phyloP scores from a whole-genome alignment of 192 early-diverging fungal genomes.

The Rhizoclosmatium globosum region DNA sequence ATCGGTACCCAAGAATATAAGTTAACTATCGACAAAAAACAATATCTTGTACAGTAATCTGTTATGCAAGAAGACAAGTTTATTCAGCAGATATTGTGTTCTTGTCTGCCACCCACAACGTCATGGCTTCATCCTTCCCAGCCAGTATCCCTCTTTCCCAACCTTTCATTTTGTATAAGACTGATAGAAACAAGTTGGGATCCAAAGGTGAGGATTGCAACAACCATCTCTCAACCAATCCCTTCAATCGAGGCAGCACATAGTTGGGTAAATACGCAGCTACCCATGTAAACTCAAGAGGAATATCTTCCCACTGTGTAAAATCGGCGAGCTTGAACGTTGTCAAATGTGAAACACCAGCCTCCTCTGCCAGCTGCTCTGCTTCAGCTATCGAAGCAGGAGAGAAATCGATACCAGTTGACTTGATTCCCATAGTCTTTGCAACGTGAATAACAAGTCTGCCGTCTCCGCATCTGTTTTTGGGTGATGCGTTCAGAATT shows the following conservation, averaged over 20 bases:
- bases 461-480: slow-evolving; percentile 1
- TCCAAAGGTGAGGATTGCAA: neutral
- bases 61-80: too few species aligned
- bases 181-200: slow-evolving; percentile 3
- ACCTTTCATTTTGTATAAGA: slow-evolving; percentile 21
- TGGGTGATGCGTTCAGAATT: neutral
- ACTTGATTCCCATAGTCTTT: neutral
- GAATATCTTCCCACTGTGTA: slow-evolving; percentile 6
- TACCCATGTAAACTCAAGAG: slow-evolving; percentile 6
- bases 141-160: neutral
- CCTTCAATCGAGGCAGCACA: neutral
- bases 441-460: slow-evolving; percentile 9
- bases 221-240: slow-evolving; percentile 5
- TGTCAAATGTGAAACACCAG: neutral
- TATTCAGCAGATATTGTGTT: neutral
- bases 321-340: neutral
- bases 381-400: slow-evolving; percentile 9
- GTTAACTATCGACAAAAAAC: too few species aligned
- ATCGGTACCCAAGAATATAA: too few species aligned
- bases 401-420: slow-evolving; percentile 1
- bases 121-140: slow-evolving; percentile 3
- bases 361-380: neutral
- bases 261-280: neutral
- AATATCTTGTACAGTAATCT: too few species aligned
- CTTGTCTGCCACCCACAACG: slow-evolving; percentile 22